These are phyloP conservation scores for Mortierella claussenii DNA, from an alignment of 192 early-diverging fungal genomes.

Conservation along the genomic window DNA sequence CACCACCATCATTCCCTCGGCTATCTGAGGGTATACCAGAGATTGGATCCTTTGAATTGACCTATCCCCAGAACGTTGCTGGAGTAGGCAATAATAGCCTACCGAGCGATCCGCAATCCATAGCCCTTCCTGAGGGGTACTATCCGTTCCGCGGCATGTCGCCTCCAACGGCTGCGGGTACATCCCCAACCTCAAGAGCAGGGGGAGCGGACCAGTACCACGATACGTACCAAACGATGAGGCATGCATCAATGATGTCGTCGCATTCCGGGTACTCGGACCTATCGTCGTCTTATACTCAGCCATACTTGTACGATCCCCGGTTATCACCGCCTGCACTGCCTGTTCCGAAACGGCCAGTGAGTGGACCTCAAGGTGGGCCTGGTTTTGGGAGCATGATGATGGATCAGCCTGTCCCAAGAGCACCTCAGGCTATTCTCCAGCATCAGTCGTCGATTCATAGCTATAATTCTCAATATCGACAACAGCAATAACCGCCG, in stretches of 20 bases:
- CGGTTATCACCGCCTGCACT: slow-evolving; percentile 3
- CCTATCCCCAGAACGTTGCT: no score
- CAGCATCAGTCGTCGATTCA: slow-evolving; percentile 2
- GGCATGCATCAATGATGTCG: slow-evolving; percentile 3
- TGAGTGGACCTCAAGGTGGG: slow-evolving; percentile 33
- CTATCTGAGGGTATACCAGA: not conserved
- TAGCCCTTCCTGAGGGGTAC: not conserved
- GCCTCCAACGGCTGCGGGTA: no score
- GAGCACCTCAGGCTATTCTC: slow-evolving; percentile 36
- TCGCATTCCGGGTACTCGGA: slow-evolving; percentile 13
- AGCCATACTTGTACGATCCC: not conserved
- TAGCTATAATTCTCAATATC: no score
- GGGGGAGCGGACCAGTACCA: slow-evolving; percentile 11
- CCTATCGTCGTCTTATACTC: slow-evolving; percentile 8
- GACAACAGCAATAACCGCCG: no score
- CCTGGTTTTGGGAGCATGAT: slow-evolving; percentile 14
- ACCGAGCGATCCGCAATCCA: slow-evolving; percentile 13
- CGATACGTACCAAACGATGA: slow-evolving; percentile 5
- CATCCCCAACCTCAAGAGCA: not conserved
- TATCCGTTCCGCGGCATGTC: slow-evolving; percentile 9
- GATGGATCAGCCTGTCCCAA: slow-evolving; percentile 4
- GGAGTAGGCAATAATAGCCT: no score
- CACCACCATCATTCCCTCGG: slow-evolving; percentile 4
- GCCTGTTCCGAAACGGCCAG: slow-evolving; percentile 12
- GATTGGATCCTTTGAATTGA: not conserved